phyloP scores from a whole-genome alignment of 169 alveolate species.

The Cystoisospora suis region DNA sequence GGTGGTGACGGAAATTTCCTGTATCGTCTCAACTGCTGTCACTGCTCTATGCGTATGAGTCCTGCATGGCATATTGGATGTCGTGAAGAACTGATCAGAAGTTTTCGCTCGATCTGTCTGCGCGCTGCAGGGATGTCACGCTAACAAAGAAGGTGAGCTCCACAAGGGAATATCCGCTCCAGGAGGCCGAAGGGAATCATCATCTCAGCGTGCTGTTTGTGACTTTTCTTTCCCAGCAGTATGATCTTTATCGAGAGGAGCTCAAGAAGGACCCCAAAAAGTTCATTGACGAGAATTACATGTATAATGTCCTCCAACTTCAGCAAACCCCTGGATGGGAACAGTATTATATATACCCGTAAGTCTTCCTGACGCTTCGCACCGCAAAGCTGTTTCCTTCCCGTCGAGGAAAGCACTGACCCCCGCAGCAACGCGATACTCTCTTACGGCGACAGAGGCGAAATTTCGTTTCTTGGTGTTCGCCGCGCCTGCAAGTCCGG shows the following conservation, averaged over 20 bases:
- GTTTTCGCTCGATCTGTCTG: no score
- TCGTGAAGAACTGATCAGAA: no score
- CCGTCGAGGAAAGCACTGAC: not conserved
- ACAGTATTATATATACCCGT: constrained; percentile 63
- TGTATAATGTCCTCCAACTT: constrained; percentile 28
- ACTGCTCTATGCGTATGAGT: no score
- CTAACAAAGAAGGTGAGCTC: not conserved
- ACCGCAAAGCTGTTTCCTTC: not conserved
- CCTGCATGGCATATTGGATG: no score
- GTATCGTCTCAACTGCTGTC: no score
- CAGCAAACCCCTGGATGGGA: constrained; percentile 63
- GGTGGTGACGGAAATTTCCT: no score
- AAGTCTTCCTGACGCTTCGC: not conserved
- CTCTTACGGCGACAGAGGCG: not conserved
- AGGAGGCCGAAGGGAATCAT: not conserved
- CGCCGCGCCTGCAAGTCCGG: not conserved
- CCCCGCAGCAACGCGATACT: not conserved
- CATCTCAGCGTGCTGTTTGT: not conserved
- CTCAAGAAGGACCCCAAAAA: constrained; percentile 1
- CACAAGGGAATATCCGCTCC: not conserved
- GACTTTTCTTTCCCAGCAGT: constrained; percentile 34
- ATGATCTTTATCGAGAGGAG: constrained; percentile 44
- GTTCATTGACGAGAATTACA: constrained; percentile 27
- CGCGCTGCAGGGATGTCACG: constrained; percentile 15
- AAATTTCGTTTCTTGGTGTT: not conserved